A percentile compares a stretch with the other conserved stretches of the same genome.
These are phyloP conservation scores for Trichoderma oligosporum DNA, from an alignment of 2,329 filamentous ascomycete species.

Conservation along the genomic window DNA sequence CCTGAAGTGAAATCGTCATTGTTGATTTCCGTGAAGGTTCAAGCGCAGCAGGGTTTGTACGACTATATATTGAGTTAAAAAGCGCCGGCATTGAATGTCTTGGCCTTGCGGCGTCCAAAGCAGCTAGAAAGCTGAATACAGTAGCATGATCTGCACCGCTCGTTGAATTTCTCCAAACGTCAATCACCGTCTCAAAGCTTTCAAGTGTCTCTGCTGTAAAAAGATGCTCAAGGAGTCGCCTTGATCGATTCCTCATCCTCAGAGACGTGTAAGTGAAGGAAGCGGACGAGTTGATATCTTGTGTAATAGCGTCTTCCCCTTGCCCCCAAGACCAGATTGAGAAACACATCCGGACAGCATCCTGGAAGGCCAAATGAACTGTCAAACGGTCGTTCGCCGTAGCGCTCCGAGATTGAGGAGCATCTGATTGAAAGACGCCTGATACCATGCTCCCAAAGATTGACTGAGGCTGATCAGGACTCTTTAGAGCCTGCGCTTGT, in stretches of 20 bases:
- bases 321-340: conserved; percentile 93
- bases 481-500: conserved; percentile 64
- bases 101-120: conserved; percentile 84
- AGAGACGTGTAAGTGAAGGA: conserved; percentile 90
- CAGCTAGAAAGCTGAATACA: conserved; percentile 82
- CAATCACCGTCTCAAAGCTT: conserved; percentile 85
- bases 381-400: conserved; percentile 93
- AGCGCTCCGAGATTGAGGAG: conserved; percentile 69
- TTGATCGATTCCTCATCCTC: conserved; percentile 83
- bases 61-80: conserved; percentile 93
- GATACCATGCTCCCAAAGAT: conserved; percentile 96
- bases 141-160: conserved; percentile 51
- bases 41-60: conserved; percentile 78
- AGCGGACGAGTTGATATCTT: conserved; percentile 66
- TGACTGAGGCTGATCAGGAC: conserved; percentile 76
- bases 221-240: conserved; percentile 84
- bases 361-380: conserved; percentile 93
- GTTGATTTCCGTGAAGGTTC: conserved; percentile 81
- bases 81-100: conserved; percentile 89
- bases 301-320: conserved; percentile 52
- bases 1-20: conserved; percentile 77
- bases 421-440: conserved; percentile 79
- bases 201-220: conserved; percentile 90
- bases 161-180: conserved; percentile 66
- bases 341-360: conserved; percentile 88